Conservation (phyloP, 305 asterid genomes). For the Solanum hybrid region DNA sequence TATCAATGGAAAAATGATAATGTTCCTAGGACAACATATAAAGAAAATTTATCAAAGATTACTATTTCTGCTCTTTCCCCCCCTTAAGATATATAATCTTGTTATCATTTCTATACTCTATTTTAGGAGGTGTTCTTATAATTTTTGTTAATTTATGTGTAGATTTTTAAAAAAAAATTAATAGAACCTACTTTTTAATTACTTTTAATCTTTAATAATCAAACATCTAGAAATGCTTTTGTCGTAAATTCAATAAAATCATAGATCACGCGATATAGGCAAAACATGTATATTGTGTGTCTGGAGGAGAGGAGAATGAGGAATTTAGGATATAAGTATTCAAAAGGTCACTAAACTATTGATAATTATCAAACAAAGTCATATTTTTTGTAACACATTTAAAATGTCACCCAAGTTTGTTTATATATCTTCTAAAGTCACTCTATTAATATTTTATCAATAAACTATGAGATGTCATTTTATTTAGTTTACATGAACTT, state of each 20-base stretch:
- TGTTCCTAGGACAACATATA: not conserved
- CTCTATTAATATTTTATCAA: not conserved
- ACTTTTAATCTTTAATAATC: not conserved
- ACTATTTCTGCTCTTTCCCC: not conserved
- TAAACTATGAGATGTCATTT: not conserved
- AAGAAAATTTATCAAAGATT: not conserved
- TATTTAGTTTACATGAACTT: not conserved
- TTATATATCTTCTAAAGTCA: too few relatives aligned
- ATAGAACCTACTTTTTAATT: not conserved
- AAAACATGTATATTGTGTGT: too few relatives aligned
- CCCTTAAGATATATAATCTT: not conserved
- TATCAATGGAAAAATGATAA: not conserved
- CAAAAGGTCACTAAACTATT: not conserved
- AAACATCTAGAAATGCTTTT: not conserved
- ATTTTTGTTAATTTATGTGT: not conserved
- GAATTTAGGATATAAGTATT: too few relatives aligned
- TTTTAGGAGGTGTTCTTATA: not conserved
- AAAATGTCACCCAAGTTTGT: not conserved
- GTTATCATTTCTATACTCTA: not conserved
- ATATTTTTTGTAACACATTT: too few relatives aligned
- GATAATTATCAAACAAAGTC: not conserved
- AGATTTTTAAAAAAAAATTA: too few relatives aligned
- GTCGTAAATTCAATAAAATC: not conserved
- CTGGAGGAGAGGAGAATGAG: not conserved
- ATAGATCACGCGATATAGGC: not conserved